A percentile compares a stretch with the other conserved stretches of the same genome.
phyloP scores from a whole-genome alignment of 495 filamentous ascomycete genomes.

The Penicillium bialowiezense region DNA sequence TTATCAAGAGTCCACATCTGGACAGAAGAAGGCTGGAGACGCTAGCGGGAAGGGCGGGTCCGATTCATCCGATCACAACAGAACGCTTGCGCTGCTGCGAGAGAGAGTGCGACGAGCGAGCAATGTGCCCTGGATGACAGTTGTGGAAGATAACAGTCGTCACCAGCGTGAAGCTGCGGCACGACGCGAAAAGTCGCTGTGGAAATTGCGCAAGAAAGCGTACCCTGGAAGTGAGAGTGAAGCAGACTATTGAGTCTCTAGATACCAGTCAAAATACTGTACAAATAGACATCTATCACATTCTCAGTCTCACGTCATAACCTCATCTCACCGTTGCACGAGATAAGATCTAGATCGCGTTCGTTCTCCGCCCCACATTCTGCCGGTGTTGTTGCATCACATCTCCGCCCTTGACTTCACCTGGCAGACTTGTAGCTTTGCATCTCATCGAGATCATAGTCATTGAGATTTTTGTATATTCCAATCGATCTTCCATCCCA shows the following conservation, averaged over 20 bases:
- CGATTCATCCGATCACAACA: conserved; percentile 15
- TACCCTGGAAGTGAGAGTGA: conserved; percentile 44
- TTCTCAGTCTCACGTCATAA: no score
- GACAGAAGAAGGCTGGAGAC: conserved; percentile 22
- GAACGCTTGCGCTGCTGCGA: conserved; percentile 24
- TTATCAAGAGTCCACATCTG: conserved; percentile 23
- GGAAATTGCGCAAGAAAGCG: conserved; percentile 47
- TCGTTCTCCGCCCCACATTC: no score
- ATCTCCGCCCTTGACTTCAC: no score
- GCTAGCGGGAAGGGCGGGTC: conserved; percentile 4
- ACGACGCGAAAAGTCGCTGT: conserved; percentile 37
- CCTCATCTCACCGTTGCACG: no score
- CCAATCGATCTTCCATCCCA: no score
- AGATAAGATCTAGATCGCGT: no score
- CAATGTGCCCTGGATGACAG: conserved; percentile 47
- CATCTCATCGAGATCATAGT: no score
- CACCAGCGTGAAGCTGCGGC: conserved; percentile 30
- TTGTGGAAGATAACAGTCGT: conserved; percentile 38
- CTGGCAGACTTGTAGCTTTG: no score
- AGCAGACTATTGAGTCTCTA: conserved; percentile 29
- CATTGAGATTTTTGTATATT: no score
- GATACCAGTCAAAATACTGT: no score
- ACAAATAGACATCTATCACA: no score
- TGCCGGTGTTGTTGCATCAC: conserved; percentile 3
- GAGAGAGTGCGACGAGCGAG: conserved; percentile 39